Percentiles rank a stretch among this genome's conserved stretches.
Evolutionary conservation across 768 basidiomycete genomes (phyloP).

Genomic region (Clathrus columnatus): DNA sequence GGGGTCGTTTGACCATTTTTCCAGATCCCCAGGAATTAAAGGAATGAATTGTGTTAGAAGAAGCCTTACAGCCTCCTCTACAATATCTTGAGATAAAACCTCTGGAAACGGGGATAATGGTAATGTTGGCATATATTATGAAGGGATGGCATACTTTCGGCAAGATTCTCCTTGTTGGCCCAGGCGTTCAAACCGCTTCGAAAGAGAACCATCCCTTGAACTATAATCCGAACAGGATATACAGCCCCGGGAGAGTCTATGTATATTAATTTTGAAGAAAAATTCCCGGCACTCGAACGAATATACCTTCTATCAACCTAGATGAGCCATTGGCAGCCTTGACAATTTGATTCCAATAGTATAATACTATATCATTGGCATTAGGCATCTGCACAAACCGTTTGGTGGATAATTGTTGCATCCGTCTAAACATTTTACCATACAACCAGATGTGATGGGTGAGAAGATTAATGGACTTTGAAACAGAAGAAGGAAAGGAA

Average conservation of each 20-base stretch:
- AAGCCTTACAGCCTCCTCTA: constrained; percentile 63
- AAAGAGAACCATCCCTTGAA: constrained; percentile 81
- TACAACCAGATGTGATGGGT: constrained; percentile 63
- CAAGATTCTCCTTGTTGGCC: constrained; percentile 46
- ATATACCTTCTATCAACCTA: constrained; percentile 48
- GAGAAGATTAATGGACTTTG: constrained; percentile 44
- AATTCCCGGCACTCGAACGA: not conserved
- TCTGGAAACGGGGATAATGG: constrained; percentile 10
- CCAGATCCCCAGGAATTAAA: constrained; percentile 70
- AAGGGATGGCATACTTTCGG: not conserved
- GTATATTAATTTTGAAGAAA: not conserved
- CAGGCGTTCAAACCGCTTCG: constrained; percentile 75
- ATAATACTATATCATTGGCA: constrained; percentile 61
- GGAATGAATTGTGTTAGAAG: constrained; percentile 83
- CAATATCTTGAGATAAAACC: constrained; percentile 63
- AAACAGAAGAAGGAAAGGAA: constrained; percentile 19
- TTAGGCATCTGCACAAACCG: constrained; percentile 57
- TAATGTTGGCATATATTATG: not conserved
- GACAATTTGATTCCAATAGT: constrained; percentile 75
- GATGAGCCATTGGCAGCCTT: constrained; percentile 51
- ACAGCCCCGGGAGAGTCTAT: constrained; percentile 54
- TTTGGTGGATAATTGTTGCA: constrained; percentile 51
- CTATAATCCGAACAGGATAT: constrained; percentile 72
- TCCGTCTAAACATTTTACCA: constrained; percentile 72
- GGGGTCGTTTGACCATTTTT: constrained; percentile 78